Conservation (phyloP, 176 grass and related monocot species). For the Leersia perrieri region DNA sequence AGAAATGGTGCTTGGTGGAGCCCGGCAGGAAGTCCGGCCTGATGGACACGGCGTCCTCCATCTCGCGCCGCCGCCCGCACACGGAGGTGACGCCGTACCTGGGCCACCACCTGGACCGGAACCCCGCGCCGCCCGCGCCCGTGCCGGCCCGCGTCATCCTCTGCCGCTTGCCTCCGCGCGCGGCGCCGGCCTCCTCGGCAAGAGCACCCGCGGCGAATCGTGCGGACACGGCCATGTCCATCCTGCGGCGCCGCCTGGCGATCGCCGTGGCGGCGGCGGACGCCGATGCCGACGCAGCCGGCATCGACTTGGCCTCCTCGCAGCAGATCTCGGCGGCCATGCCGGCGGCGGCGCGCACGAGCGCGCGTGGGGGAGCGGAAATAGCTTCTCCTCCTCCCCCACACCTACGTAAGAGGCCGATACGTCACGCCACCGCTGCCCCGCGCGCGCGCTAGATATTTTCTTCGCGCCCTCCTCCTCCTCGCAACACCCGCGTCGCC, state of each 20-base stretch:
- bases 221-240: background rate
- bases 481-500: slow-evolving; percentile 14
- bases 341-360: background rate
- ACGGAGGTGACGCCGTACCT: slow-evolving; percentile 56
- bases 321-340: slow-evolving; percentile 64
- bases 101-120: slow-evolving; percentile 21
- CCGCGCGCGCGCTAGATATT: background rate
- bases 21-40: slow-evolving; percentile 42
- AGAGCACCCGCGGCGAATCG: background rate
- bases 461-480: background rate
- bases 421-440: background rate
- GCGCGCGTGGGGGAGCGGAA: background rate
- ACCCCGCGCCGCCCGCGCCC: background rate
- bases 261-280: slow-evolving; percentile 22
- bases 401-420: background rate
- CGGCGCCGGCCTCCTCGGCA: background rate
- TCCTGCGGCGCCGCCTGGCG: background rate
- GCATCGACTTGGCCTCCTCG: slow-evolving; percentile 35
- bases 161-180: slow-evolving; percentile 25
- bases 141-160: slow-evolving; percentile 18
- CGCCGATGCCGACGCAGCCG: background rate
- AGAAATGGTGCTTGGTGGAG: slow-evolving; percentile 45
- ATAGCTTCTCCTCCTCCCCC: background rate
- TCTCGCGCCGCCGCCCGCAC: slow-evolving; percentile 46
- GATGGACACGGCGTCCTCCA: slow-evolving; percentile 61